Evolutionary conservation across 306 rosid species (phyloP).

Genomic region (Vicia villosa): DNA sequence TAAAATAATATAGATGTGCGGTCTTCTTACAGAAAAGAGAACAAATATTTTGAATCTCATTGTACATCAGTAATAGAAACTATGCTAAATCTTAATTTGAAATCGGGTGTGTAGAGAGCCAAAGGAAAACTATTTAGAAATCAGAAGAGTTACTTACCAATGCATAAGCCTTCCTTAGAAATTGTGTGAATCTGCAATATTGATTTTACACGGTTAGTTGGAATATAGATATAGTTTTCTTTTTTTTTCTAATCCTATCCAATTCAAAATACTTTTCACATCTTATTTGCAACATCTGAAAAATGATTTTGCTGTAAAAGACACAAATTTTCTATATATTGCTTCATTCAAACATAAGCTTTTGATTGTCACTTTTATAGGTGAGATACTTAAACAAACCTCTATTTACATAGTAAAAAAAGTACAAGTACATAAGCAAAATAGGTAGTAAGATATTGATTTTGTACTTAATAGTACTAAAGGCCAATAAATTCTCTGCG

Average conservation of each 20-base stretch:
- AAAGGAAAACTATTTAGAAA: background rate
- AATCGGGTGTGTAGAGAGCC: background rate
- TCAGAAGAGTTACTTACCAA: background rate
- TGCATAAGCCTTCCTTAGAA: background rate
- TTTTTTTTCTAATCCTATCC: no score
- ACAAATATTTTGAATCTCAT: no score
- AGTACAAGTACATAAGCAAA: background rate
- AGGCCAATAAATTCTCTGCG: background rate
- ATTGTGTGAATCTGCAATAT: background rate
- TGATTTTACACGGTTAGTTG: background rate
- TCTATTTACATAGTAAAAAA: background rate
- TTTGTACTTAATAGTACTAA: background rate
- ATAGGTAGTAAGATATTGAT: background rate
- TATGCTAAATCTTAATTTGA: background rate
- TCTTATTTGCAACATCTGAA: background rate
- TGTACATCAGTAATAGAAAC: background rate
- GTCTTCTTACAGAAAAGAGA: no score
- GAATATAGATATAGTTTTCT: no score
- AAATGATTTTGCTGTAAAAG: background rate
- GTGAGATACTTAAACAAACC: background rate
- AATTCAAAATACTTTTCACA: background rate
- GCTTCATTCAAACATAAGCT: slow-evolving; percentile 5
- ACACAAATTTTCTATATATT: background rate
- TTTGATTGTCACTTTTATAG: background rate
- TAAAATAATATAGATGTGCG: no score